Evolutionary conservation across 139 green algal species (phyloP).

Genomic region (Closterium sp.): DNA sequence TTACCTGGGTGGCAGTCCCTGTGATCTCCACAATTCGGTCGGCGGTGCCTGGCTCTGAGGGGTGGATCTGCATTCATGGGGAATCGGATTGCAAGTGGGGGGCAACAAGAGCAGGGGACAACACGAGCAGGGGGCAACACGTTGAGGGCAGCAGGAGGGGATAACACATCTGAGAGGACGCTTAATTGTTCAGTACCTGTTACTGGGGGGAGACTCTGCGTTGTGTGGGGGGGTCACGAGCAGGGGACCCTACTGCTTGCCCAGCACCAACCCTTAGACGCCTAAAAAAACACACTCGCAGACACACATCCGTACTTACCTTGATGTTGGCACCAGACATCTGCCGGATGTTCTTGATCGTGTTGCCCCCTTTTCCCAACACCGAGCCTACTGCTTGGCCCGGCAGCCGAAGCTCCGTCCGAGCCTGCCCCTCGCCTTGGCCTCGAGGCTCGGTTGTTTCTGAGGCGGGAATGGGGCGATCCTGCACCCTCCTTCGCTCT

Average conservation of each 20-base stretch:
- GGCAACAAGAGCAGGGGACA: background rate
- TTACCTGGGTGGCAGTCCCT: background rate
- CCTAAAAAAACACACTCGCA: no score
- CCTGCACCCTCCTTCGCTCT: background rate
- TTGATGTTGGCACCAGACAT: background rate
- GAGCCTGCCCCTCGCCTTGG: background rate
- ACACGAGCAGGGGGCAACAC: no score
- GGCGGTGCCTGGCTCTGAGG: background rate
- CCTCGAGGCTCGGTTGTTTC: background rate
- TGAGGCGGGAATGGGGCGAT: background rate
- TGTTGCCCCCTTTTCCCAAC: background rate
- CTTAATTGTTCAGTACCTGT: no score
- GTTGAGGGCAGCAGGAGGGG: no score
- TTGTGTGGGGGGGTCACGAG: no score
- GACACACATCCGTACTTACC: no score
- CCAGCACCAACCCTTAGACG: background rate
- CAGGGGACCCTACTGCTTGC: background rate
- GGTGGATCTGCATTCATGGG: background rate
- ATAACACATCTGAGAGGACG: no score
- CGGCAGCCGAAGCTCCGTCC: background rate
- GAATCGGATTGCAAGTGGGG: background rate
- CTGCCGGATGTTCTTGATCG: conserved; percentile 6
- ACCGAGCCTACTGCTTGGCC: background rate
- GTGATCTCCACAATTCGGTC: background rate
- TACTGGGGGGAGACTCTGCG: no score